Percentiles rank a stretch among this genome's conserved stretches.
Conservation (phyloP, 768 basidiomycete species). For the Tephrocybe sp. region DNA sequence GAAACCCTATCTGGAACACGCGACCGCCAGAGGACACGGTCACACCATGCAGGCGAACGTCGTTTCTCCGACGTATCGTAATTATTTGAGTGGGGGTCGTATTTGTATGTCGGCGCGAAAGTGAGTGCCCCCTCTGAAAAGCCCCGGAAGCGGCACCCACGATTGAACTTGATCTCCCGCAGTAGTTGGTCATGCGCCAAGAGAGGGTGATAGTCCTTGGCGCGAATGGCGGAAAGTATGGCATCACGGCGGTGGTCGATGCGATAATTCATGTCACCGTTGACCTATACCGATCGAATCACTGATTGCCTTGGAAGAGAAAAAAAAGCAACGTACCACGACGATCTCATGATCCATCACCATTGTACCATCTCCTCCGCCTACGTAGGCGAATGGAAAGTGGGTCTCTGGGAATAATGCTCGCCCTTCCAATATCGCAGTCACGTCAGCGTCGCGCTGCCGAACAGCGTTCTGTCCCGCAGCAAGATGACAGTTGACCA, state of each 20-base stretch:
- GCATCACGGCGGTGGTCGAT: slow-evolving; percentile 90
- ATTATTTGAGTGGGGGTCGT: slow-evolving; percentile 73
- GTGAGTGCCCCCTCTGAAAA: slow-evolving; percentile 83
- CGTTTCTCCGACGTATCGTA: slow-evolving; percentile 91
- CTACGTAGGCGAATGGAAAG: slow-evolving; percentile 69
- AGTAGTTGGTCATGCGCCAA: slow-evolving; percentile 82
- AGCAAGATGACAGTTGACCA: slow-evolving; percentile 97
- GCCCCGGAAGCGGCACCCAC: slow-evolving; percentile 79
- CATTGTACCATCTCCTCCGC: slow-evolving; percentile 92
- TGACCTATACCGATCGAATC: slow-evolving; percentile 50
- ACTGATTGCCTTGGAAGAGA: background rate
- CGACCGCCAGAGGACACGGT: slow-evolving; percentile 83
- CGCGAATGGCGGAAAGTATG: slow-evolving; percentile 69
- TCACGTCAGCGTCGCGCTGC: slow-evolving; percentile 84
- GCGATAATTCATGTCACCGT: slow-evolving; percentile 96
- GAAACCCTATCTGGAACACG: slow-evolving; percentile 56
- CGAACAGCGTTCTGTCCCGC: slow-evolving; percentile 86
- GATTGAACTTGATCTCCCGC: slow-evolving; percentile 87
- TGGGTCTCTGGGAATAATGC: slow-evolving; percentile 59
- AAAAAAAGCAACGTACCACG: slow-evolving; percentile 53
- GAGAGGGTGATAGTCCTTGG: slow-evolving; percentile 64
- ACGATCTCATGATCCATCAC: slow-evolving; percentile 95
- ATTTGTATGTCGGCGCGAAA: slow-evolving; percentile 94
- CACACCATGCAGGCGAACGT: slow-evolving; percentile 95
- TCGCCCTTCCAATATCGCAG: slow-evolving; percentile 84